Percentiles rank a stretch among this genome's conserved stretches.
Conservation (phyloP, 768 basidiomycete species). For the Lenzites betulinus region DNA sequence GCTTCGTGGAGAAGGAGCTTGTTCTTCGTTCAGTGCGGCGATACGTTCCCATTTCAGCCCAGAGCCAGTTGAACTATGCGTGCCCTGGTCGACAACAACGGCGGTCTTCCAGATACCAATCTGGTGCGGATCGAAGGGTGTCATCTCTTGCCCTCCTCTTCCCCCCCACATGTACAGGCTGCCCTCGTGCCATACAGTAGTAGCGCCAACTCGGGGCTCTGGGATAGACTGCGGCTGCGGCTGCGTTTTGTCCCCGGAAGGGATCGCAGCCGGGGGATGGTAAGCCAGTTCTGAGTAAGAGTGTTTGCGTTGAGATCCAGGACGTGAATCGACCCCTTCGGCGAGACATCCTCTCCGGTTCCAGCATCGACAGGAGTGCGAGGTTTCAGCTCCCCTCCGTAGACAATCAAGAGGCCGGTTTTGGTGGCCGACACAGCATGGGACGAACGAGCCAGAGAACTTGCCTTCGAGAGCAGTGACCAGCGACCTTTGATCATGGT, state of each 20-base stretch:
- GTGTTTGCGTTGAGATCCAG: constrained; percentile 24
- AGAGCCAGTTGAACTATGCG: not conserved
- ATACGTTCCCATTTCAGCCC: constrained; percentile 35
- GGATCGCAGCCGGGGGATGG: constrained; percentile 23
- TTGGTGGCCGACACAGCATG: constrained; percentile 39
- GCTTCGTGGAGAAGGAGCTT: constrained; percentile 37
- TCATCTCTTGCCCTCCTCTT: constrained; percentile 43
- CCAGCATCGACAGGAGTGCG: constrained; percentile 43
- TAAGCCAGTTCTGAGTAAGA: constrained; percentile 20
- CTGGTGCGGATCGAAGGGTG: constrained; percentile 34
- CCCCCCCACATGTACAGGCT: constrained; percentile 47
- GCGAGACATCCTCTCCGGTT: not conserved
- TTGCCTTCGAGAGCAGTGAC: constrained; percentile 29
- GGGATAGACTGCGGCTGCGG: constrained; percentile 11
- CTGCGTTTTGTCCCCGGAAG: not conserved
- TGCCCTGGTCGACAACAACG: not conserved
- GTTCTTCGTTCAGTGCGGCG: constrained; percentile 29
- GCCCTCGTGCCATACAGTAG: constrained; percentile 13
- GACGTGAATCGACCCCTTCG: constrained; percentile 28
- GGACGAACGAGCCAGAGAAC: constrained; percentile 41
- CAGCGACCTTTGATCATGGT: constrained; percentile 29
- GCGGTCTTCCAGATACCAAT: constrained; percentile 19
- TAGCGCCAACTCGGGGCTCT: constrained; percentile 32
- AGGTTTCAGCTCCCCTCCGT: constrained; percentile 47
- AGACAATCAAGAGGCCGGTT: constrained; percentile 36